A percentile compares a stretch with the other conserved stretches of the same genome.
These are phyloP conservation scores for Eucalyptus regnans DNA, from an alignment of 345 rosid species.

Conservation along the genomic window DNA sequence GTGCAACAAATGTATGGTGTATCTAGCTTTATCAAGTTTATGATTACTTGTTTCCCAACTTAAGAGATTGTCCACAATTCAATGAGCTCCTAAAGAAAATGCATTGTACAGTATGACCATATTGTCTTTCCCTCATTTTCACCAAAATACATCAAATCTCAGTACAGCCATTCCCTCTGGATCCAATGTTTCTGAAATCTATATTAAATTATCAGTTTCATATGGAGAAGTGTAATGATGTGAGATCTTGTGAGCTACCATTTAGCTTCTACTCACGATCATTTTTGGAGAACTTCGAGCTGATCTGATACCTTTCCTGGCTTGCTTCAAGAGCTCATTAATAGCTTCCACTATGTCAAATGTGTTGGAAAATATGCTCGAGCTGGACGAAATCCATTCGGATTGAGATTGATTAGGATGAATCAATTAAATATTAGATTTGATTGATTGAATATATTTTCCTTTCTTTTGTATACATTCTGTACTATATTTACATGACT, in stretches of 20 bases:
- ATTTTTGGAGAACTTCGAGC: background rate
- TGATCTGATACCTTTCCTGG: background rate
- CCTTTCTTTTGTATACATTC: too few relatives aligned
- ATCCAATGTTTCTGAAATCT: background rate
- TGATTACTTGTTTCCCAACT: background rate
- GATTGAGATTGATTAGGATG: too few relatives aligned
- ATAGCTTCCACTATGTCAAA: background rate
- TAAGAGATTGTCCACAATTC: background rate
- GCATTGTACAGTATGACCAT: background rate
- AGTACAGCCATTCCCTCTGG: background rate
- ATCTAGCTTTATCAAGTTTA: background rate
- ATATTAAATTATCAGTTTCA: background rate
- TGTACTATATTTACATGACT: too few relatives aligned
- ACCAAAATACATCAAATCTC: background rate
- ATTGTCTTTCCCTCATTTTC: background rate
- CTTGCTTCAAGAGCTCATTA: background rate
- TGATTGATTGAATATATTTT: too few relatives aligned
- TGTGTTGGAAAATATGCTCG: too few relatives aligned
- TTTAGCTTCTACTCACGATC: background rate
- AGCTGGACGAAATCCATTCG: too few relatives aligned
- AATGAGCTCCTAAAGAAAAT: background rate
- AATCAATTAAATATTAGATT: too few relatives aligned
- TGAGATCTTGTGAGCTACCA: background rate
- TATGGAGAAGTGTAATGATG: background rate
- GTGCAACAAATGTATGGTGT: background rate